Evolutionary conservation across 106 monocot genomes (phyloP).

Genomic region (Hemerocallis citrina): DNA sequence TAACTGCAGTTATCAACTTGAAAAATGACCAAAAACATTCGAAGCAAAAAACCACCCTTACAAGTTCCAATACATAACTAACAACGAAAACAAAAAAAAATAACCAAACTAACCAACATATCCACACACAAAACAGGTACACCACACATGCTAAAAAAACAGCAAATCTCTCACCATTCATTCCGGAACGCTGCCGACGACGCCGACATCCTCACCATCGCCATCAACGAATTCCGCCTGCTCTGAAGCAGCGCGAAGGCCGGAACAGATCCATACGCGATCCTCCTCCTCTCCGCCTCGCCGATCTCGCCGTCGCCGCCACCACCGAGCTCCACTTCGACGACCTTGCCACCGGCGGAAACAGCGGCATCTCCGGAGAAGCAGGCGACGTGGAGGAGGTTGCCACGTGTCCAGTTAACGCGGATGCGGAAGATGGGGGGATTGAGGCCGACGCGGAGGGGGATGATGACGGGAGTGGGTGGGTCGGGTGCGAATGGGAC

Average conservation of each 20-base stretch:
- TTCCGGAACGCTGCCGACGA: constrained; percentile 25
- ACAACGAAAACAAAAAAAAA: too few species aligned
- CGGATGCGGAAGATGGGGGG: constrained; percentile 60
- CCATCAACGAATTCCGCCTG: constrained; percentile 42
- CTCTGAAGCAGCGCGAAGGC: constrained; percentile 82
- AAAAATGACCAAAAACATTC: too few species aligned
- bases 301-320: constrained; percentile 19
- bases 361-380: constrained; percentile 21
- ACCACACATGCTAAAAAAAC: too few species aligned
- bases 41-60: too few species aligned
- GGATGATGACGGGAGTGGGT: constrained; percentile 28
- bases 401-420: constrained; percentile 71
- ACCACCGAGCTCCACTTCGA: constrained; percentile 49
- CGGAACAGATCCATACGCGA: constrained; percentile 70
- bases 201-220: constrained; percentile 25
- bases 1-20: too few species aligned
- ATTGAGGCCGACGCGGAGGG: constrained; percentile 49
- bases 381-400: constrained; percentile 73
- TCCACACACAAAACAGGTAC: not conserved
- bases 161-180: constrained; percentile 45
- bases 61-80: too few species aligned
- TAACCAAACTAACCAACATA: not conserved
- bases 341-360: constrained; percentile 59
- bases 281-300: constrained; percentile 62
- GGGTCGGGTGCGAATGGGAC: constrained; percentile 30